A percentile compares a stretch with the other conserved stretches of the same genome.
These are phyloP conservation scores for Populus hybrid DNA, from an alignment of 441 rosid species.

Conservation along the genomic window DNA sequence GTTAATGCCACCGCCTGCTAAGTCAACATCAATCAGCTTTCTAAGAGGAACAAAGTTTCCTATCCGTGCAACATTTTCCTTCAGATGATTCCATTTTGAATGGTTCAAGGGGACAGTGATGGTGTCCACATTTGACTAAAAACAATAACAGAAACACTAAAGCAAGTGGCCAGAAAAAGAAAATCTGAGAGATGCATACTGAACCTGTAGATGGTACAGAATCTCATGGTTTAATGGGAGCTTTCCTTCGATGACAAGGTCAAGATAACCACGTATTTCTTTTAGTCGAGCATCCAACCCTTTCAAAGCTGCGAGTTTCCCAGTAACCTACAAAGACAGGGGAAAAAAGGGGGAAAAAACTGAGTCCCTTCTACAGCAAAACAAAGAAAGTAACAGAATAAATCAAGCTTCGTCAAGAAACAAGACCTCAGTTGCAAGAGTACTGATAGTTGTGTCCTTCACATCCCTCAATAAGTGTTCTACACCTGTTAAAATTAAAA, in stretches of 20 bases:
- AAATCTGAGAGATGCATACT: neutral
- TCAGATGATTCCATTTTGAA: neutral
- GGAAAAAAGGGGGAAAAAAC: neutral
- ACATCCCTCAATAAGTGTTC: constrained; percentile 89
- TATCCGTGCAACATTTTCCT: neutral
- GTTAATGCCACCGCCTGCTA: neutral
- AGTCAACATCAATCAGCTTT: neutral
- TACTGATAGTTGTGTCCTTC: constrained; percentile 83
- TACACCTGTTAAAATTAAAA: constrained; percentile 44
- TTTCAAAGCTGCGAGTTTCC: constrained; percentile 55
- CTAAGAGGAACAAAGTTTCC: neutral
- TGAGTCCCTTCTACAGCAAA: neutral
- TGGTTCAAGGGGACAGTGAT: neutral
- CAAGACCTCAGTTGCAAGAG: constrained; percentile 77
- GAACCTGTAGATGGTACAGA: constrained; percentile 56
- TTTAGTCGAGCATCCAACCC: constrained; percentile 55
- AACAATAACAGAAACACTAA: neutral
- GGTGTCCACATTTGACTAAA: neutral
- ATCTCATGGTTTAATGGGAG: constrained; percentile 63
- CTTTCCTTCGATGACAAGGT: constrained; percentile 49
- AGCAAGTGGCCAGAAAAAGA: neutral
- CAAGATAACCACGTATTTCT: constrained; percentile 50
- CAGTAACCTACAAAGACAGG: constrained; percentile 33
- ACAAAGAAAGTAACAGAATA: neutral
- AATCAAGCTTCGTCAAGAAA: constrained; percentile 10